phyloP scores from a whole-genome alignment of 352 stramenopile species.

The Phytopythium litorale region DNA sequence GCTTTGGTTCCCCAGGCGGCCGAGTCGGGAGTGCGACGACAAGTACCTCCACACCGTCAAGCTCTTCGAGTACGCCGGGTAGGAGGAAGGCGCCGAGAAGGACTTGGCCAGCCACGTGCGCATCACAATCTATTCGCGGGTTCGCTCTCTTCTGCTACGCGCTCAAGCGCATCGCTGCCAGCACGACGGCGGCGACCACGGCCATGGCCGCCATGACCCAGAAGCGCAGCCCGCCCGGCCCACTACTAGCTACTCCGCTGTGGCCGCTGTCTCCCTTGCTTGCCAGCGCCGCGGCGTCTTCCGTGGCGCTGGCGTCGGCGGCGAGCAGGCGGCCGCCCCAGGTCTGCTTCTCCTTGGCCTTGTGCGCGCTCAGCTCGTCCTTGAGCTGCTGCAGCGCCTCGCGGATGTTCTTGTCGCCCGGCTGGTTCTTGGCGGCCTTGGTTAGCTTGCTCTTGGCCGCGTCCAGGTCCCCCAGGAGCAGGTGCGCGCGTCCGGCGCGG shows the following conservation, averaged over 20 bases:
- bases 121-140: conserved; percentile 2
- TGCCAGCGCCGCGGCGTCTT: conserved; percentile 11
- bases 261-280: not conserved
- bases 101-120: conserved; percentile 11
- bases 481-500: conserved; percentile 55
- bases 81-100: not conserved
- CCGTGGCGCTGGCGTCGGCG: not conserved
- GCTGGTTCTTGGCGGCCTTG: conserved; percentile 50
- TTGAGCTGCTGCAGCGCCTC: conserved; percentile 50
- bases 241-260: conserved; percentile 11
- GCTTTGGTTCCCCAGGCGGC: conserved; percentile 22
- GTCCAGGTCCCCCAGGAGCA: conserved; percentile 55
- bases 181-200: conserved; percentile 25
- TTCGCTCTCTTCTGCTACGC: conserved; percentile 12
- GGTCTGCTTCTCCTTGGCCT: conserved; percentile 61
- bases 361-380: conserved; percentile 42
- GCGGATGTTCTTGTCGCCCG: conserved; percentile 68
- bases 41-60: conserved; percentile 82
- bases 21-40: conserved; percentile 73
- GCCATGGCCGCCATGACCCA: conserved; percentile 40
- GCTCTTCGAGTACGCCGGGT: conserved; percentile 65
- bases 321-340: conserved; percentile 61
- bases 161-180: conserved; percentile 30
- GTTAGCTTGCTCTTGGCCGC: conserved; percentile 60
- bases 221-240: conserved; percentile 7